phyloP scores from a whole-genome alignment of 2,329 filamentous ascomycete species.

The Arachnopeziza araneosa region DNA sequence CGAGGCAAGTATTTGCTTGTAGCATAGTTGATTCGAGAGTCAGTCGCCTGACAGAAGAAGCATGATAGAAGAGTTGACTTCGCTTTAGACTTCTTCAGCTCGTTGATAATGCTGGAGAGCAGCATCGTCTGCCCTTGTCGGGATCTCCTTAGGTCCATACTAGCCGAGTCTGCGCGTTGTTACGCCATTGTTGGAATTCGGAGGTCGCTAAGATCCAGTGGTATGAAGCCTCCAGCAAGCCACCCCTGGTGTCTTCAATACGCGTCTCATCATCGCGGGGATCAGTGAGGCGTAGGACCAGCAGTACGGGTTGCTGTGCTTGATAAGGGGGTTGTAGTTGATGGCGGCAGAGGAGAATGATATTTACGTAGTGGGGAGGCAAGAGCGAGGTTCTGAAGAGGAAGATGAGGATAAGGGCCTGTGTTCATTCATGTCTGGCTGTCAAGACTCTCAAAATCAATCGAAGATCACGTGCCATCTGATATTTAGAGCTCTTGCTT shows the following conservation, averaged over 20 bases:
- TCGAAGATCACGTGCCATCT: too few relatives aligned
- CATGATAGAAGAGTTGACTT: slow-evolving; percentile 19
- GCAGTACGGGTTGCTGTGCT: too few relatives aligned
- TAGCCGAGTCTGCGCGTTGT: slow-evolving; percentile 18
- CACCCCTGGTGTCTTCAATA: slow-evolving; percentile 21
- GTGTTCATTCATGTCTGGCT: too few relatives aligned
- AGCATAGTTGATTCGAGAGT: slow-evolving; percentile 34
- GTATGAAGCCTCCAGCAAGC: slow-evolving; percentile 28
- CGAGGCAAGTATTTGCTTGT: too few relatives aligned
- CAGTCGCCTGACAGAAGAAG: slow-evolving; percentile 41
- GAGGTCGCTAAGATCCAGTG: slow-evolving; percentile 30
- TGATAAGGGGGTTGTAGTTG: too few relatives aligned
- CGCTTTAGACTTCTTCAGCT: slow-evolving; percentile 10
- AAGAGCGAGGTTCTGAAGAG: too few relatives aligned
- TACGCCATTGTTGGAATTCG: slow-evolving; percentile 26
- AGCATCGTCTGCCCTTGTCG: slow-evolving; percentile 35
- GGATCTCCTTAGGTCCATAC: slow-evolving; percentile 34
- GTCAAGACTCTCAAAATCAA: too few relatives aligned
- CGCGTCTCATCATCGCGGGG: slow-evolving; percentile 11
- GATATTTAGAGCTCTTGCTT: too few relatives aligned
- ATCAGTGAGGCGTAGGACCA: slow-evolving; percentile 10
- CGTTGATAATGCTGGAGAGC: slow-evolving; percentile 26
- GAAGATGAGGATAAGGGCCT: too few relatives aligned
- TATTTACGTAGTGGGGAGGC: too few relatives aligned
- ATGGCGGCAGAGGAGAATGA: too few relatives aligned